Conservation (phyloP, 306 rosid species). For the Vachellia pachyceras region DNA sequence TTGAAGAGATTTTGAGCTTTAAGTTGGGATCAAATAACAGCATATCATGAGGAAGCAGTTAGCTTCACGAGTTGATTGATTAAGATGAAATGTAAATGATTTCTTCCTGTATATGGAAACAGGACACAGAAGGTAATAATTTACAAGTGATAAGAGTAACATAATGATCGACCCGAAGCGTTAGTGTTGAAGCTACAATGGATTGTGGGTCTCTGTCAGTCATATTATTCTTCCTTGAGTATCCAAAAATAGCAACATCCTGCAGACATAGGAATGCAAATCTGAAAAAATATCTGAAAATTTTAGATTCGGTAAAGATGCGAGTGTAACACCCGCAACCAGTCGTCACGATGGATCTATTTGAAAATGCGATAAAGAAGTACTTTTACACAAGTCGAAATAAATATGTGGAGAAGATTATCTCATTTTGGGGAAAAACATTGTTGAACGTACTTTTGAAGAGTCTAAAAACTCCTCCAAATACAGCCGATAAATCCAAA, state of each 20-base stretch:
- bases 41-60: conserved; percentile 13
- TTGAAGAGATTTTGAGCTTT: conserved; percentile 19
- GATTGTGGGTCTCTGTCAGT: conserved; percentile 83
- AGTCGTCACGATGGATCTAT: neutral
- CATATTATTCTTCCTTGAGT: conserved; percentile 81
- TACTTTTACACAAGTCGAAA: no score
- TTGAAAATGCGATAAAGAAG: no score
- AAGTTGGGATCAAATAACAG: conserved; percentile 27
- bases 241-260: conserved; percentile 87
- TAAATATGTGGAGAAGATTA: no score
- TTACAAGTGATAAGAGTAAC: conserved; percentile 42
- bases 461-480: no score
- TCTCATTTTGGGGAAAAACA: no score
- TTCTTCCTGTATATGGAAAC: conserved; percentile 14
- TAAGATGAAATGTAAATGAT: conserved; percentile 29
- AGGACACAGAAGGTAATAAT: conserved; percentile 11
- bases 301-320: conserved; percentile 22
- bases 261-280: conserved; percentile 55
- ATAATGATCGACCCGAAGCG: conserved; percentile 92
- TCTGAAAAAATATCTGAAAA: conserved; percentile 25
- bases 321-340: neutral
- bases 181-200: conserved; percentile 81
- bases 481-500: neutral
- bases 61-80: conserved; percentile 28
- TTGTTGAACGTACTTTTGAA: no score